These are phyloP conservation scores for Ceratocystis cacaofunesta DNA, from an alignment of 2,329 filamentous ascomycete species.

Conservation along the genomic window DNA sequence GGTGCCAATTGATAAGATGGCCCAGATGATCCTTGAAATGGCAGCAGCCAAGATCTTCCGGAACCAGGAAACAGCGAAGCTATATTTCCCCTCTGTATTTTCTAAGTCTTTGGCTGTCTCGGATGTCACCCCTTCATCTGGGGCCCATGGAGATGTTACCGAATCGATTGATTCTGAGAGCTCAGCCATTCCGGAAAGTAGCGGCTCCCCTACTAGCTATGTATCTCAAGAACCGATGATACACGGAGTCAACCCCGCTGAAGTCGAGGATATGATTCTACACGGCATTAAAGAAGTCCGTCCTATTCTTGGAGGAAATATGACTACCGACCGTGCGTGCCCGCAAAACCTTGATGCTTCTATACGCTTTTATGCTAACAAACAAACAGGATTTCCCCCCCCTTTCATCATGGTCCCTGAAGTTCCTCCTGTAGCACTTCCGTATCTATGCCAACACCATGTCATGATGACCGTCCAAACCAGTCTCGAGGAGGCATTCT, in stretches of 20 bases:
- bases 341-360: neutral
- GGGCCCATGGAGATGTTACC: no score
- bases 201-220: neutral
- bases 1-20: conserved; percentile 3
- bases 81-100: conserved; percentile 5
- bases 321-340: neutral
- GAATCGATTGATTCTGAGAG: neutral
- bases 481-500: conserved; percentile 10
- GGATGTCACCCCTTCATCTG: neutral
- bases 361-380: neutral
- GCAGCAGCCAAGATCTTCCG: conserved; percentile 7
- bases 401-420: conserved; percentile 9
- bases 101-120: neutral
- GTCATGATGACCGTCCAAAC: conserved; percentile 7
- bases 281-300: conserved; percentile 4
- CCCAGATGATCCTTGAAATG: conserved; percentile 10
- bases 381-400: neutral
- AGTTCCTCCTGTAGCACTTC: neutral
- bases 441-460: conserved; percentile 11
- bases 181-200: neutral
- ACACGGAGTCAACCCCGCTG: neutral
- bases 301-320: neutral
- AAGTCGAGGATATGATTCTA: neutral
- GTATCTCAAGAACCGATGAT: neutral
- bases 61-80: neutral